Evolutionary conservation across 2,329 filamentous ascomycete species (phyloP).

Genomic region (Exophiala bonariae): DNA sequence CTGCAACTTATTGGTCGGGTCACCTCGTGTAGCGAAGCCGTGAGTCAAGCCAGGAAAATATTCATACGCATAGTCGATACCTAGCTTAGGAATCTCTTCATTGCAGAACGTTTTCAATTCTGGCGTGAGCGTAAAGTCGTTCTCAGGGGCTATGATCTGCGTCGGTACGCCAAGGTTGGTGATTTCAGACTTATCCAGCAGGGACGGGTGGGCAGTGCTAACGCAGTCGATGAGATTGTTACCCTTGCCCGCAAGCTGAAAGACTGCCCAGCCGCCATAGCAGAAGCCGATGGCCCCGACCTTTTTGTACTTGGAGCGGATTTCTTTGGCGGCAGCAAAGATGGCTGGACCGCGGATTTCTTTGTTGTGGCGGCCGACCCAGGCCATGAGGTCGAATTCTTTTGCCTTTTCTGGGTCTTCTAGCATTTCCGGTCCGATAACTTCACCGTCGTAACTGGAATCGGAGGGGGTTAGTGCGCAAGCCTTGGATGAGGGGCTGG

Average conservation of each 20-base stretch:
- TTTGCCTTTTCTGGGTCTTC: constrained; percentile 28
- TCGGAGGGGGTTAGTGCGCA: background rate
- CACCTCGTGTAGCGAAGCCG: constrained; percentile 45
- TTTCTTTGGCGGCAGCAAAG: constrained; percentile 36
- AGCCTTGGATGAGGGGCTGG: background rate
- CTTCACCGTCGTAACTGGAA: constrained; percentile 38
- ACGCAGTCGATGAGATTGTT: constrained; percentile 48
- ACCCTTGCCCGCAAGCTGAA: constrained; percentile 47
- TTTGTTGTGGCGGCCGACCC: constrained; percentile 10
- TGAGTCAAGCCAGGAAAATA: constrained; percentile 54
- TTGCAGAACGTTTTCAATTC: constrained; percentile 50
- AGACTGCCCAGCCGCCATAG: constrained; percentile 48
- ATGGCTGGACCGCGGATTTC: constrained; percentile 41
- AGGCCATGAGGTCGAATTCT: constrained; percentile 39
- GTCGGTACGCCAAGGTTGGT: constrained; percentile 47
- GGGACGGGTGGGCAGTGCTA: constrained; percentile 46
- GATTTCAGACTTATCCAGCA: constrained; percentile 48
- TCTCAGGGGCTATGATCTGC: constrained; percentile 55
- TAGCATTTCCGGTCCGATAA: constrained; percentile 33
- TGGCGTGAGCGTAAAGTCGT: constrained; percentile 42
- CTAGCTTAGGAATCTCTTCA: constrained; percentile 38
- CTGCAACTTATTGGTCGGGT: constrained; percentile 41
- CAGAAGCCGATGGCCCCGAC: constrained; percentile 49
- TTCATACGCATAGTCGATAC: constrained; percentile 50
- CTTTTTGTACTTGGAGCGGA: constrained; percentile 42